phyloP scores from a whole-genome alignment of 2,329 filamentous ascomycete species.

The Curvularia sp. region DNA sequence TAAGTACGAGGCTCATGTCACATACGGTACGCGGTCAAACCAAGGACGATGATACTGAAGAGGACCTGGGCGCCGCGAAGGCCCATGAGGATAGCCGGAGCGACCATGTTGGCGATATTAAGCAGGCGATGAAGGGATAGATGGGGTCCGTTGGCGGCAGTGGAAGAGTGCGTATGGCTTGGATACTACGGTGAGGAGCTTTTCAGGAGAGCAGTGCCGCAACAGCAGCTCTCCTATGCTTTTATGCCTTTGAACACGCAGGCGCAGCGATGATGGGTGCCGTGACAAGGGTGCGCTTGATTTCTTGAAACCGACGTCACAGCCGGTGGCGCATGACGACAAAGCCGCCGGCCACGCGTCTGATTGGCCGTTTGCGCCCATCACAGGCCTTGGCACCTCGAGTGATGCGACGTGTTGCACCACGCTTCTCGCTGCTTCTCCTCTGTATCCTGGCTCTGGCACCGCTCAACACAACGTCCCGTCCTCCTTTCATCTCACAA shows the following conservation, averaged over 20 bases:
- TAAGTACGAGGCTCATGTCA: constrained; percentile 21
- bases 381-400: constrained; percentile 4
- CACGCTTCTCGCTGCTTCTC: constrained; percentile 16
- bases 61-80: constrained; percentile 72
- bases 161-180: not conserved
- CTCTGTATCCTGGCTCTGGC: constrained; percentile 7
- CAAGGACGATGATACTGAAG: constrained; percentile 78
- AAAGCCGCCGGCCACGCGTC: constrained; percentile 1
- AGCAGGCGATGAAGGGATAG: constrained; percentile 5
- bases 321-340: constrained; percentile 27
- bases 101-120: constrained; percentile 28
- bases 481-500: constrained; percentile 8
- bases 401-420: constrained; percentile 19
- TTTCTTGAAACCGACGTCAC: constrained; percentile 18
- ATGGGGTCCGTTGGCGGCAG: constrained; percentile 4
- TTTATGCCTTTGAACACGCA: constrained; percentile 17
- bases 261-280: constrained; percentile 30
- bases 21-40: constrained; percentile 76
- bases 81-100: constrained; percentile 60
- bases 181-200: not conserved
- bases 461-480: not conserved
- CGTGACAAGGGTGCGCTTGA: constrained; percentile 19
- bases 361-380: constrained; percentile 24
- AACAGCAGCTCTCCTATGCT: constrained; percentile 25
- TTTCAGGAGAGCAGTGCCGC: constrained; percentile 2